A percentile compares a stretch with the other conserved stretches of the same genome.
Evolutionary conservation across 2,329 filamentous ascomycete genomes (phyloP).

Genomic region (Drechslerella coelobrocha): DNA sequence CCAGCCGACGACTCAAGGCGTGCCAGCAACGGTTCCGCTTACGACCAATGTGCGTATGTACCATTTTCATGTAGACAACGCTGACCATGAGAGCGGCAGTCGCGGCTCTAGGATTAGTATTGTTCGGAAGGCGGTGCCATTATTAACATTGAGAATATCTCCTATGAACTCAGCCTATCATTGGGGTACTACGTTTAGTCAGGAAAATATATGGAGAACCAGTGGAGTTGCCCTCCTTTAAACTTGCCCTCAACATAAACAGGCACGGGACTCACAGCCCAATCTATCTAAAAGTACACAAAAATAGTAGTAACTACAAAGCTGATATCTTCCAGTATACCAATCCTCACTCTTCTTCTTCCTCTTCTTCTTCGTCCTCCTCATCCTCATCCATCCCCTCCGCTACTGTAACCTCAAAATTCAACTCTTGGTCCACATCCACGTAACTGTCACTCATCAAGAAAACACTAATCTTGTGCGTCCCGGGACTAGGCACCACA

Average conservation of each 20-base stretch:
- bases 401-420: slow-evolving; percentile 81
- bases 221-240: background rate
- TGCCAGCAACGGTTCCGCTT: too few species aligned
- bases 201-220: background rate
- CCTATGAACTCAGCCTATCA: background rate
- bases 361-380: slow-evolving; percentile 79
- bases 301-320: too few species aligned
- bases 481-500: slow-evolving; percentile 80
- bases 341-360: slow-evolving; percentile 55
- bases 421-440: slow-evolving; percentile 93
- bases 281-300: background rate
- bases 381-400: slow-evolving; percentile 96
- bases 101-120: background rate
- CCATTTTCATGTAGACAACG: too few species aligned
- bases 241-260: too few species aligned
- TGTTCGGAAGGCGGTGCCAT: background rate
- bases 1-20: too few species aligned
- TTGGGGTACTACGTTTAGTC: slow-evolving; percentile 5
- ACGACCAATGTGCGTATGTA: too few species aligned
- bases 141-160: slow-evolving; percentile 5
- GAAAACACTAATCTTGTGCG: slow-evolving; percentile 87
- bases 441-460: slow-evolving; percentile 98
- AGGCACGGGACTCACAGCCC: background rate
- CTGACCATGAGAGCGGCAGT: background rate
- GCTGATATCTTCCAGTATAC: too few species aligned